phyloP scores from a whole-genome alignment of 1,284 basidiomycete genomes.

The Apiotrichum veenhuisii region DNA sequence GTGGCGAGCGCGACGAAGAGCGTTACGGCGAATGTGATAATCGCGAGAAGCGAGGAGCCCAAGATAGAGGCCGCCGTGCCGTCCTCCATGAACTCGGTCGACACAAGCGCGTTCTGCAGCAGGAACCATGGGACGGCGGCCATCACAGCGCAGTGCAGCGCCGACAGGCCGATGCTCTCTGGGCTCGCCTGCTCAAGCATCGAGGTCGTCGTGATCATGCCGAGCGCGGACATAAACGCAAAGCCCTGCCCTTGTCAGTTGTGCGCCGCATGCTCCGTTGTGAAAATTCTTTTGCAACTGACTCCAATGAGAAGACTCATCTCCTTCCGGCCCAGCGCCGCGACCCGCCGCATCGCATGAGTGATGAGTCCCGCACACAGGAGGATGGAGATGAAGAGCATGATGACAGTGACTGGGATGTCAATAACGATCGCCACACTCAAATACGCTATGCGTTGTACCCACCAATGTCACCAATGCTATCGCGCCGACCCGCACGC shows the following conservation, averaged over 20 bases:
- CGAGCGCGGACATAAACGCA: constrained; percentile 66
- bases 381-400: constrained; percentile 34
- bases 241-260: constrained; percentile 53
- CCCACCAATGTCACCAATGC: constrained; percentile 45
- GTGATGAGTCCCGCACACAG: constrained; percentile 25
- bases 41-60: constrained; percentile 53
- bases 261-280: no score
- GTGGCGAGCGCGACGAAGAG: constrained; percentile 75
- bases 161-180: constrained; percentile 64
- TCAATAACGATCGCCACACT: no score
- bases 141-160: constrained; percentile 65
- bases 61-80: constrained; percentile 58
- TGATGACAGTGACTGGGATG: constrained; percentile 36
- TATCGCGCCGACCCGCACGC: constrained; percentile 31
- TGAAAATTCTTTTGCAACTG: no score
- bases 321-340: constrained; percentile 45
- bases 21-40: constrained; percentile 65
- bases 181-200: constrained; percentile 65
- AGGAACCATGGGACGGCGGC: constrained; percentile 71
- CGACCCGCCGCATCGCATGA: constrained; percentile 27
- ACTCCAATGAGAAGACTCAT: constrained; percentile 37
- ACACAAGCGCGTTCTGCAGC: constrained; percentile 71
- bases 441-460: background rate
- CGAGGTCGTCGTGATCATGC: constrained; percentile 71
- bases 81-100: constrained; percentile 68